phyloP scores from a whole-genome alignment of 1,284 basidiomycete genomes.

The Heterobasidion annosum region DNA sequence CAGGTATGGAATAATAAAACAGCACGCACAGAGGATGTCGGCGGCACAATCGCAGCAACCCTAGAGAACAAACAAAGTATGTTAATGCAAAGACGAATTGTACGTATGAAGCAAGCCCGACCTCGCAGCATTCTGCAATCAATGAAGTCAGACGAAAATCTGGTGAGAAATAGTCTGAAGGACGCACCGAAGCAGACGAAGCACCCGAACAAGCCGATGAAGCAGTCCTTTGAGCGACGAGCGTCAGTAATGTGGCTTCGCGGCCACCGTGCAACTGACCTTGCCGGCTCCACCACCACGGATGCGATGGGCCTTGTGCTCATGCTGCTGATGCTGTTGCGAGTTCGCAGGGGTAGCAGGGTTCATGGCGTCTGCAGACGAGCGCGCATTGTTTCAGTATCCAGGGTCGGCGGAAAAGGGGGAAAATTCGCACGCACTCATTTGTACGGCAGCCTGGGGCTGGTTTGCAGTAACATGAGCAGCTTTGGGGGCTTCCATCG shows the following conservation, averaged over 20 bases:
- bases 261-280: constrained; percentile 22
- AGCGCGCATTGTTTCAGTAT: not conserved
- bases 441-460: constrained; percentile 37
- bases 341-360: constrained; percentile 21
- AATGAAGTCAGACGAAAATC: not conserved
- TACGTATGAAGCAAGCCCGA: constrained; percentile 9
- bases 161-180: not conserved
- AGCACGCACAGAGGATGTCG: constrained; percentile 32
- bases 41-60: constrained; percentile 34
- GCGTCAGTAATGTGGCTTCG: not conserved
- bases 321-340: constrained; percentile 24
- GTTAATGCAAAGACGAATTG: not conserved
- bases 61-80: constrained; percentile 11
- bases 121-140: constrained; percentile 28
- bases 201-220: constrained; percentile 47
- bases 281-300: constrained; percentile 55
- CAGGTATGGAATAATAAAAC: no score
- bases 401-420: not conserved
- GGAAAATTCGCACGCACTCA: constrained; percentile 33
- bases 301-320: constrained; percentile 38
- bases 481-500: constrained; percentile 25
- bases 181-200: constrained; percentile 57
- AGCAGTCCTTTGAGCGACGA: constrained; percentile 38
- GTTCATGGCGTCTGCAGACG: constrained; percentile 28
- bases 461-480: constrained; percentile 34